Base-by-base conservation (phyloP, 179 eudicot species). In the Patellifolia procumbens region DNA sequence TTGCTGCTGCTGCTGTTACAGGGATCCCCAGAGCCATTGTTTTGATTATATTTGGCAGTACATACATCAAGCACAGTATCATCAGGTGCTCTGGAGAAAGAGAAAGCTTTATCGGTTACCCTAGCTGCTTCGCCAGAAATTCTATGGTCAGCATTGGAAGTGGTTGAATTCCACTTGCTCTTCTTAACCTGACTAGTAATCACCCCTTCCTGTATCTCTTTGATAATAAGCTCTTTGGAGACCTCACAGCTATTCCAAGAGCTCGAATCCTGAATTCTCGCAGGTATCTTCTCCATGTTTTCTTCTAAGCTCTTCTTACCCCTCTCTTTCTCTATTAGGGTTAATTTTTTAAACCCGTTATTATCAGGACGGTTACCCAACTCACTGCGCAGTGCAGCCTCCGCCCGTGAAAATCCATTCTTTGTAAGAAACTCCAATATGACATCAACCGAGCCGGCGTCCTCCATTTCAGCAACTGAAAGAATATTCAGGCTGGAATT, bases 151-250 rank as follows among this genome's bases (percentile, higher is more conserved):
- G 75, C 79, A 53, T 66, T 31, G 9, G 72, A 72, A 5, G 76
- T 32, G 31, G 69, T 48, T 48, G 79, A 80, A 78, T 83, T 89
- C 90, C 90, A 79, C 73, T 86, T 88, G 80, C 82, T 79, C 45
- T 85, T 91, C 10, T 87, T 75, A 48, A 86, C 91, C 83, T 83
- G 87, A 70, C 74, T 72, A 73, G 75, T 86, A 17, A 77, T 76
- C n/a, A n/a, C n/a, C 78, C 91, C 91, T 67, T 86, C 83, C 78
- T 93, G 97, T 73, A 95, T 90, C 83, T 93, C 99, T 77, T 90
- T 95, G 37, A 93, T 91, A 81, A 95, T 87, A 74, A 92, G 92
- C 87, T 94, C 98, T 46, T 89, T 87, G 0, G 90, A 90, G 81
- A 76, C 81, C 71, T 86, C 89, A 35, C 67, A 80, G 22, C 75